These are phyloP conservation scores for Phytophthora capsici DNA, from an alignment of 352 stramenopile genomes.

Conservation along the genomic window DNA sequence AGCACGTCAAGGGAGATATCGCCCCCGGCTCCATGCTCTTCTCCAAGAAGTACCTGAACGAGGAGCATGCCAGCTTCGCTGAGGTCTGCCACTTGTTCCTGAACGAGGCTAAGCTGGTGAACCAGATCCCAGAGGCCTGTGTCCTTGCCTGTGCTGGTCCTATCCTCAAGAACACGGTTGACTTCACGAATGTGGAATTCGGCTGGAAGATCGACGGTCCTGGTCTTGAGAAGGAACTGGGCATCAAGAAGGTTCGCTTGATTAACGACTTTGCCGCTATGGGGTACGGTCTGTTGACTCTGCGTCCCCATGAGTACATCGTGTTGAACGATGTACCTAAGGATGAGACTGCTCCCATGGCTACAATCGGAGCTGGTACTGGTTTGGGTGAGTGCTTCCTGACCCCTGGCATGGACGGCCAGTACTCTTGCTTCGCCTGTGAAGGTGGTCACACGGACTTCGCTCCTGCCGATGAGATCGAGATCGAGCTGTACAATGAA, in stretches of 20 bases:
- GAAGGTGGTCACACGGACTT: slow-evolving; percentile 97
- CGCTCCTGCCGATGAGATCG: slow-evolving; percentile 85
- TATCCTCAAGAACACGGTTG: slow-evolving; percentile 78
- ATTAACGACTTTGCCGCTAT: slow-evolving; percentile 98
- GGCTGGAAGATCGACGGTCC: slow-evolving; percentile 89
- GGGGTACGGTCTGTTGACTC: slow-evolving; percentile 96
- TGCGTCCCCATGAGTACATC: slow-evolving; percentile 92
- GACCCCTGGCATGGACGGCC: slow-evolving; percentile 76
- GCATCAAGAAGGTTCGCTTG: slow-evolving; percentile 90
- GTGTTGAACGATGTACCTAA: slow-evolving; percentile 78
- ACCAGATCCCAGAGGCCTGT: slow-evolving; percentile 61
- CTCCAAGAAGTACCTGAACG: slow-evolving; percentile 87
- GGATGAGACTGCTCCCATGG: slow-evolving; percentile 88
- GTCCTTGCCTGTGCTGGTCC: slow-evolving; percentile 80
- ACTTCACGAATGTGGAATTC: slow-evolving; percentile 94
- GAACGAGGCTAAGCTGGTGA: slow-evolving; percentile 84
- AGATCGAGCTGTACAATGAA: slow-evolving; percentile 86
- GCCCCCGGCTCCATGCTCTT: slow-evolving; percentile 79
- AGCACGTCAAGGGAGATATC: slow-evolving; percentile 51
- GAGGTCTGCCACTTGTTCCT: slow-evolving; percentile 93
- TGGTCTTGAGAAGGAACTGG: slow-evolving; percentile 68
- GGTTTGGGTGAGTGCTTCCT: slow-evolving; percentile 97
- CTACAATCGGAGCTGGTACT: slow-evolving; percentile 95
- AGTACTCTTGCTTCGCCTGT: slow-evolving; percentile 92
- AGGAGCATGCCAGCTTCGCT: slow-evolving; percentile 75